These are phyloP conservation scores for Podospora didyma DNA, from an alignment of 495 filamentous ascomycete genomes.

Conservation along the genomic window DNA sequence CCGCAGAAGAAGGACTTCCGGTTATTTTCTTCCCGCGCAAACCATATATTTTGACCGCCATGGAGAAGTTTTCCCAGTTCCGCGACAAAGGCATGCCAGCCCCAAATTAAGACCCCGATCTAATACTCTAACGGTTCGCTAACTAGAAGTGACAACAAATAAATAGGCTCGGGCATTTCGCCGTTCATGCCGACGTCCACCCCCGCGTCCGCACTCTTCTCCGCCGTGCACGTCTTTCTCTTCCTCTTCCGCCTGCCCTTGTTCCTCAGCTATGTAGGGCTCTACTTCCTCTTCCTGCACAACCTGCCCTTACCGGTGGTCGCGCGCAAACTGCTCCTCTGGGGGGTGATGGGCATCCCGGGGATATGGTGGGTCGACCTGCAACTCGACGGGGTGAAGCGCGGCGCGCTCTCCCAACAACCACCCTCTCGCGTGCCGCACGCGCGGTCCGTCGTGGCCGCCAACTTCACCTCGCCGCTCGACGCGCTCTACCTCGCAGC, in stretches of 20 bases:
- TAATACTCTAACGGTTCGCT: background rate
- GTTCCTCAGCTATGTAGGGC: conserved; percentile 60
- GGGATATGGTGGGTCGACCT: conserved; percentile 98
- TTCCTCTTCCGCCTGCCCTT: conserved; percentile 78
- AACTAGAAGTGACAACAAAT: conserved; percentile 8
- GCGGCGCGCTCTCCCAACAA: conserved; percentile 63
- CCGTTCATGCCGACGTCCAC: conserved; percentile 82
- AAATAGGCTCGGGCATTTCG: conserved; percentile 95
- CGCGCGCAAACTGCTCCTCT: conserved; percentile 75
- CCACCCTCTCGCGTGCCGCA: conserved; percentile 67
- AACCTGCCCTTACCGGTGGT: conserved; percentile 81
- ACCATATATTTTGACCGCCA: conserved; percentile 32
- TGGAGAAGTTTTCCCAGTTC: conserved; percentile 98
- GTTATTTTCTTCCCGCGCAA: no score
- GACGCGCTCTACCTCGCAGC: conserved; percentile 94
- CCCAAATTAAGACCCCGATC: background rate
- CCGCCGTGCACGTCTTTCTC: conserved; percentile 62
- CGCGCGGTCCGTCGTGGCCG: conserved; percentile 75
- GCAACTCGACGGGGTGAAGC: conserved; percentile 90
- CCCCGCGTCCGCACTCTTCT: conserved; percentile 53
- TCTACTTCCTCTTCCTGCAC: conserved; percentile 79
- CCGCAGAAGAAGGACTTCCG: no score
- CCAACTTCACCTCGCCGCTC: conserved; percentile 85
- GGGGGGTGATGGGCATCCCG: conserved; percentile 78
- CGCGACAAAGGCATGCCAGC: conserved; percentile 76